phyloP scores from a whole-genome alignment of 352 stramenopile genomes.

The Phytophthora boehmeriae region DNA sequence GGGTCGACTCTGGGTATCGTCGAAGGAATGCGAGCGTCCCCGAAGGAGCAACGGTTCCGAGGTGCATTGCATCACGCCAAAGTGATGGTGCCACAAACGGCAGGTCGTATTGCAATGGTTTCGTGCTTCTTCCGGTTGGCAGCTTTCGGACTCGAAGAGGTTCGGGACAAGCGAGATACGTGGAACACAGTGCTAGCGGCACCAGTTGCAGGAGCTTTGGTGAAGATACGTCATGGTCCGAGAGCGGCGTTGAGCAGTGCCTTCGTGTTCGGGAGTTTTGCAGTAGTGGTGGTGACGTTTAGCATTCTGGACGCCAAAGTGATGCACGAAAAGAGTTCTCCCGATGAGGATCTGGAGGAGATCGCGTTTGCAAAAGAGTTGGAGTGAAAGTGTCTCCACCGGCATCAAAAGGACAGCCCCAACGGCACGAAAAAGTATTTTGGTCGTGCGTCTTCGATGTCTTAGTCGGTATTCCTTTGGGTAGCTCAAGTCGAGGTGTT shows the following conservation, averaged over 20 bases:
- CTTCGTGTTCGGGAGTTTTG: constrained; percentile 44
- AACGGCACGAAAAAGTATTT: constrained; percentile 16
- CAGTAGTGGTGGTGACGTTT: constrained; percentile 45
- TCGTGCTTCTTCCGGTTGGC: constrained; percentile 41
- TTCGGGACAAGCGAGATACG: constrained; percentile 37
- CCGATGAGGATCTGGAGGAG: constrained; percentile 47
- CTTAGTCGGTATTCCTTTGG: constrained; percentile 6
- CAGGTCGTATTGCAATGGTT: constrained; percentile 48
- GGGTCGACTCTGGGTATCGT: constrained; percentile 35
- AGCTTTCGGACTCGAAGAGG: constrained; percentile 27
- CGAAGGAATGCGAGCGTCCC: constrained; percentile 37
- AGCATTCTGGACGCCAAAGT: constrained; percentile 38
- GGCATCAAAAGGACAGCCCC: too few species aligned
- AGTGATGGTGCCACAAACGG: constrained; percentile 36
- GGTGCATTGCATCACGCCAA: constrained; percentile 42
- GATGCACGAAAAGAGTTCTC: constrained; percentile 27
- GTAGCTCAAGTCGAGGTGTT: not conserved
- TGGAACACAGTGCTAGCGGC: constrained; percentile 45
- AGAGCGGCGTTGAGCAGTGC: constrained; percentile 33
- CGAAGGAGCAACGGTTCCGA: constrained; percentile 34
- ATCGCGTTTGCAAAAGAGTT: constrained; percentile 52
- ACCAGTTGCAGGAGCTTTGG: constrained; percentile 30
- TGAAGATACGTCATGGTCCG: constrained; percentile 35
- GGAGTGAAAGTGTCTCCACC: too few species aligned
- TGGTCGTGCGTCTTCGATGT: constrained; percentile 9